phyloP scores from a whole-genome alignment of 2,329 filamentous ascomycete genomes.

The Chaetoscypha palmicola region DNA sequence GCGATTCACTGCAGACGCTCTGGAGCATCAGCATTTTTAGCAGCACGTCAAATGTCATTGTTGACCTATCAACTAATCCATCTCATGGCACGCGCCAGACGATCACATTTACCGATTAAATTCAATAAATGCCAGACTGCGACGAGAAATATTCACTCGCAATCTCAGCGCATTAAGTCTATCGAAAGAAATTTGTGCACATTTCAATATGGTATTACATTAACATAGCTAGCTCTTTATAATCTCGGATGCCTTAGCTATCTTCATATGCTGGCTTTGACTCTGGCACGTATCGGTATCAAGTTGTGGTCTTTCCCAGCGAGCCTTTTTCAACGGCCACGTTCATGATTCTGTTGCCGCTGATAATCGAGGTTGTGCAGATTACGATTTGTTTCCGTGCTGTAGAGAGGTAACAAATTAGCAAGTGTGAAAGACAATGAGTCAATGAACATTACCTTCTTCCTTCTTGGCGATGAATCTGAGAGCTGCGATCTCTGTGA shows the following conservation, averaged over 20 bases:
- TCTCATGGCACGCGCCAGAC: too few relatives aligned
- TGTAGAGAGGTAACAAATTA: too few relatives aligned
- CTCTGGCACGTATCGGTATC: neutral
- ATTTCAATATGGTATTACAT: too few relatives aligned
- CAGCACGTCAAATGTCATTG: neutral
- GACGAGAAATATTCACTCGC: too few relatives aligned
- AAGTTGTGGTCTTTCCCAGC: slow-evolving; percentile 22
- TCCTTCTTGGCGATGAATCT: slow-evolving; percentile 83
- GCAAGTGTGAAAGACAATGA: too few relatives aligned
- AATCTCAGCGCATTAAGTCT: too few relatives aligned
- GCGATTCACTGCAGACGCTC: neutral
- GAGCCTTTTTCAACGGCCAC: slow-evolving; percentile 63
- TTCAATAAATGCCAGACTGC: too few relatives aligned
- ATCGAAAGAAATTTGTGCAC: too few relatives aligned
- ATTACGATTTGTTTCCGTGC: slow-evolving; percentile 79
- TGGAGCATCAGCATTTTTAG: neutral
- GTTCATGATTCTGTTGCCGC: slow-evolving; percentile 82
- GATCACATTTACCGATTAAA: too few relatives aligned
- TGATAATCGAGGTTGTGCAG: slow-evolving; percentile 86
- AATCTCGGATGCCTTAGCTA: neutral
- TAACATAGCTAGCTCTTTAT: too few relatives aligned
- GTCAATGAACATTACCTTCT: too few relatives aligned
- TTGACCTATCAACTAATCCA: too few relatives aligned
- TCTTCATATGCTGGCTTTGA: neutral
- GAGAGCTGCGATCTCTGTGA: slow-evolving; percentile 90